A percentile compares a stretch with the other conserved stretches of the same genome.
These are phyloP conservation scores for Globisporangium spinosum DNA, from an alignment of 352 stramenopile genomes.

Conservation along the genomic window DNA sequence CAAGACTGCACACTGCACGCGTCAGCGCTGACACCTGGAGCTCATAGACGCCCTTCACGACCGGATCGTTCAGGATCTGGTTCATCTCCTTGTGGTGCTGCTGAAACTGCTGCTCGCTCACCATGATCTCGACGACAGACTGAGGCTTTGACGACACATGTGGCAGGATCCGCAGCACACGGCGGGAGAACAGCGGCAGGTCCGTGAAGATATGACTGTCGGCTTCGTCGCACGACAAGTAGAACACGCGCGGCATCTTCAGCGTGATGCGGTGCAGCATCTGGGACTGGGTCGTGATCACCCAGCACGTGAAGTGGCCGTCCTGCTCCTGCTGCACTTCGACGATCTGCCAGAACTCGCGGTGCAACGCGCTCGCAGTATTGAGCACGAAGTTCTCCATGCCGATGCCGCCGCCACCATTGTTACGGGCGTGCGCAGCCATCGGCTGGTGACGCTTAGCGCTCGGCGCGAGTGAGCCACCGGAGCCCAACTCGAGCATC, in stretches of 20 bases:
- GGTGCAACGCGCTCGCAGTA: slow-evolving; percentile 45
- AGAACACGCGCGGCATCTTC: slow-evolving; percentile 68
- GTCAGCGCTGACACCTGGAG: slow-evolving; percentile 89
- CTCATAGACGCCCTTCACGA: slow-evolving; percentile 92
- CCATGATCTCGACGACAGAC: slow-evolving; percentile 56
- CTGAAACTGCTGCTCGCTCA: slow-evolving; percentile 75
- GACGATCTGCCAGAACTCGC: slow-evolving; percentile 78
- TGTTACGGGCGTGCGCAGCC: slow-evolving; percentile 16
- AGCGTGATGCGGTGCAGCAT: slow-evolving; percentile 71
- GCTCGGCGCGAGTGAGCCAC: slow-evolving; percentile 16
- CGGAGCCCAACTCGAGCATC: slow-evolving; percentile 10
- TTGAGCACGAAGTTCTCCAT: slow-evolving; percentile 84
- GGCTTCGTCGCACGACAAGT: slow-evolving; percentile 60
- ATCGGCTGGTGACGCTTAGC: slow-evolving; percentile 36
- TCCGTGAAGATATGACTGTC: slow-evolving; percentile 80
- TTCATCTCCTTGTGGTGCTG: slow-evolving; percentile 70
- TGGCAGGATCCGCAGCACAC: slow-evolving; percentile 52
- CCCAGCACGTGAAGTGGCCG: slow-evolving; percentile 93
- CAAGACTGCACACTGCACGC: slow-evolving; percentile 88
- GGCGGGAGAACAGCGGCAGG: slow-evolving; percentile 39
- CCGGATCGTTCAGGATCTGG: slow-evolving; percentile 76
- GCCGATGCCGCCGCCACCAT: slow-evolving; percentile 45
- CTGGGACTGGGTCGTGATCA: slow-evolving; percentile 87
- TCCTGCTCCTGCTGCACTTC: slow-evolving; percentile 73
- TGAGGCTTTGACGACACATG: slow-evolving; percentile 54